These are phyloP conservation scores for Vairimorpha necatrix DNA, from an alignment of 371 early-diverging fungal species.

Conservation along the genomic window DNA sequence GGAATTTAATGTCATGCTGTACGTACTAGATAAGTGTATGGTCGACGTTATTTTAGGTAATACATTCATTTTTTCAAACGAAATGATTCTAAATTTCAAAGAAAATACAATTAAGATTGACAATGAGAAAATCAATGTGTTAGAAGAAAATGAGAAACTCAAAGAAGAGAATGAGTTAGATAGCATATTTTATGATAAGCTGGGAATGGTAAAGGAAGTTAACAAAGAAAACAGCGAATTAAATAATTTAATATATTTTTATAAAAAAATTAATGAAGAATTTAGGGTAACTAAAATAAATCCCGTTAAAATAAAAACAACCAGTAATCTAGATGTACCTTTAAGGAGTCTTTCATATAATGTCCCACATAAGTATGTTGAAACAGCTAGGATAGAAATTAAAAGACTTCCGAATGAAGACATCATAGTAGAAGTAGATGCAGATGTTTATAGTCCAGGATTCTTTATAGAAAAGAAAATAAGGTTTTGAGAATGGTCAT, in stretches of 20 bases:
- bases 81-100: slow-evolving; percentile 3
- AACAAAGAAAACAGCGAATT: slow-evolving; percentile 1
- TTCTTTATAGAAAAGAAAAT: slow-evolving; percentile 12
- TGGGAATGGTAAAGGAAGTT: background rate
- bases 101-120: background rate
- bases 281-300: background rate
- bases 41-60: background rate
- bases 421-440: slow-evolving; percentile 6
- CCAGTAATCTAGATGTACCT: background rate
- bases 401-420: background rate
- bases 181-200: background rate
- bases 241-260: background rate
- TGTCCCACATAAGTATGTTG: background rate
- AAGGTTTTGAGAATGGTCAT: slow-evolving; percentile 5
- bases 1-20: background rate
- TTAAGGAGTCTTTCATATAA: background rate
- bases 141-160: background rate
- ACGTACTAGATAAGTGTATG: background rate
- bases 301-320: background rate
- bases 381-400: background rate
- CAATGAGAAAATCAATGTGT: background rate
- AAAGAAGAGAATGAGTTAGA: background rate
- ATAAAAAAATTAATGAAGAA: background rate
- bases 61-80: background rate
- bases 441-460: background rate